Evolutionary conservation across 148 eudicot genomes (phyloP).

Genomic region (Vaccinium vitisidaea): DNA sequence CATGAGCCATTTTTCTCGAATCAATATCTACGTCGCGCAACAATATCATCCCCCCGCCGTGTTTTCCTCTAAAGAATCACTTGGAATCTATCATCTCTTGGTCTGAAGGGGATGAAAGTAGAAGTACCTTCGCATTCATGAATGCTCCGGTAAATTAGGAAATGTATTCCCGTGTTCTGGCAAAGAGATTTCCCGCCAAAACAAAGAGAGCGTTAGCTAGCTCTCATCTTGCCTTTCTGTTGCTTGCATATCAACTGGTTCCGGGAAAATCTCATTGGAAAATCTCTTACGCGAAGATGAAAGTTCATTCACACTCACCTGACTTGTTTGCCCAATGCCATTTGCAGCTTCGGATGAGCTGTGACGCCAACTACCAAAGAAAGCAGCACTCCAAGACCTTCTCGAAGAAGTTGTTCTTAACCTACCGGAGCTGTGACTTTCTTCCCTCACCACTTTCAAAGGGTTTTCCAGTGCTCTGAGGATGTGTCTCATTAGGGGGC

Average conservation of each 20-base stretch:
- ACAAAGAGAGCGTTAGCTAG: not conserved
- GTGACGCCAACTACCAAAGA: conserved; percentile 44
- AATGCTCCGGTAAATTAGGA: too few relatives aligned
- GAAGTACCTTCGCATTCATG: not conserved
- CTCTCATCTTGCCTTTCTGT: conserved; percentile 27
- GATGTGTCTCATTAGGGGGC: conserved; percentile 42
- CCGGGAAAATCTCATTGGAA: conserved; percentile 46
- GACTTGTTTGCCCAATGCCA: conserved; percentile 14
- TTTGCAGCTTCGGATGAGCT: conserved; percentile 34
- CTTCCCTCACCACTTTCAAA: conserved; percentile 43
- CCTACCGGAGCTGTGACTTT: conserved; percentile 30
- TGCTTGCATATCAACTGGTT: conserved; percentile 31
- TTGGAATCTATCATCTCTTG: not conserved
- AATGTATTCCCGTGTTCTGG: too few relatives aligned
- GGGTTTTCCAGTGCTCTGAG: conserved; percentile 46
- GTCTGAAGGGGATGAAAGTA: not conserved
- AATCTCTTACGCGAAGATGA: conserved; percentile 32
- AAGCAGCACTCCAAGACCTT: conserved; percentile 39
- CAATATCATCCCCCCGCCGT: not conserved
- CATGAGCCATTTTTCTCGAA: not conserved
- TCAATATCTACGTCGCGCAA: not conserved
- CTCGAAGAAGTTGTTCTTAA: conserved; percentile 35
- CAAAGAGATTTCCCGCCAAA: too few relatives aligned
- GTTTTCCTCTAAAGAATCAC: not conserved
- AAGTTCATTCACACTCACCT: conserved; percentile 20